These are phyloP conservation scores for Haplosporangium sp. DNA, from an alignment of 371 early-diverging fungal species.

Conservation along the genomic window DNA sequence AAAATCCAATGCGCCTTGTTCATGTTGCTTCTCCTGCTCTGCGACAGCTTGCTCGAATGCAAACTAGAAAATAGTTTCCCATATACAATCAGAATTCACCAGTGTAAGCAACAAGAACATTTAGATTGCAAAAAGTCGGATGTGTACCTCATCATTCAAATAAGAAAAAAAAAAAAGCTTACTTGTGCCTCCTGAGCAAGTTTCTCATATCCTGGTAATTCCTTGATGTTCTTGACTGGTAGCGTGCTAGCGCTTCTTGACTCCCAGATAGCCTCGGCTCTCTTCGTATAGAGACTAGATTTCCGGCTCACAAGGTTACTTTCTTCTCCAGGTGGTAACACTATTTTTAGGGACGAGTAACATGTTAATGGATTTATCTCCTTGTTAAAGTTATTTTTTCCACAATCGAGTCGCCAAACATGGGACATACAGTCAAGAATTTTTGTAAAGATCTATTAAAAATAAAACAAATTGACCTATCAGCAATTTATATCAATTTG, in stretches of 20 bases:
- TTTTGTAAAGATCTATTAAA: constrained; percentile 26
- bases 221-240: constrained; percentile 29
- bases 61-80: constrained; percentile 13
- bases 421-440: constrained; percentile 18
- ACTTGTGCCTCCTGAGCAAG: constrained; percentile 53
- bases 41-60: constrained; percentile 47
- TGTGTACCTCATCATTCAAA: no score
- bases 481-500: not conserved
- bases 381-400: not conserved
- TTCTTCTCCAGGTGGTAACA: constrained; percentile 38
- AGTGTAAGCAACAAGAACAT: not conserved
- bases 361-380: not conserved
- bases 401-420: not conserved
- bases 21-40: constrained; percentile 42
- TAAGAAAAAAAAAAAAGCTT: not conserved
- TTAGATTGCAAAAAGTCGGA: no score
- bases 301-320: constrained; percentile 33
- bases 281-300: constrained; percentile 25
- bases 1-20: constrained; percentile 49
- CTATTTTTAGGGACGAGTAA: constrained; percentile 3
- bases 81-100: not conserved
- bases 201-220: constrained; percentile 32
- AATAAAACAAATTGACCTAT: not conserved
- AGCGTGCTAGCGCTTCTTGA: constrained; percentile 33
- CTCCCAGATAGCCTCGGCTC: constrained; percentile 44